Evolutionary conservation across 306 rosid genomes (phyloP).

Genomic region (Hippophae tibetana): DNA sequence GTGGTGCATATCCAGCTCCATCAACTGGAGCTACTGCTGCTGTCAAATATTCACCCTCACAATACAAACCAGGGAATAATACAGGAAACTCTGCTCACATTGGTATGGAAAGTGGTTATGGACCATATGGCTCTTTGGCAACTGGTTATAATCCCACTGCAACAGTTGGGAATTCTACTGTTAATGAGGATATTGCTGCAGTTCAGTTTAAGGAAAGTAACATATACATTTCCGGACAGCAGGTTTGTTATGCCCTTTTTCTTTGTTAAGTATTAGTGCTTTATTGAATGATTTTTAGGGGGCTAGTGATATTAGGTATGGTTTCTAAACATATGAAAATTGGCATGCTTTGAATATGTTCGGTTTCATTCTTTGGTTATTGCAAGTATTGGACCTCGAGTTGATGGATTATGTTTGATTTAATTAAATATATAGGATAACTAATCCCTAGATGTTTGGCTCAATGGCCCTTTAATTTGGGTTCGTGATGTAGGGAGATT

Average conservation of each 20-base stretch:
- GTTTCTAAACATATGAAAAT: neutral
- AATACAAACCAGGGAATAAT: constrained; percentile 71
- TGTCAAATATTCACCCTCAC: constrained; percentile 82
- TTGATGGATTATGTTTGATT: too few species aligned
- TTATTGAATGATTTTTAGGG: too few species aligned
- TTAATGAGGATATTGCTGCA: constrained; percentile 68
- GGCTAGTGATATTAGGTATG: neutral
- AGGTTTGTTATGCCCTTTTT: constrained; percentile 43
- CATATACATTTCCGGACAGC: constrained; percentile 75
- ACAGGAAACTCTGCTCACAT: constrained; percentile 64
- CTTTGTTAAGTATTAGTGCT: neutral
- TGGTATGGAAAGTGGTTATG: constrained; percentile 73
- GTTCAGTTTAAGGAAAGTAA: constrained; percentile 85
- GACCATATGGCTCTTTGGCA: constrained; percentile 74
- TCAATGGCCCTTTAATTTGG: too few species aligned
- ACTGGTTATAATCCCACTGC: constrained; percentile 69
- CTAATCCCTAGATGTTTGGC: too few species aligned
- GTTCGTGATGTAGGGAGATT: too few species aligned
- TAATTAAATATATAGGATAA: too few species aligned
- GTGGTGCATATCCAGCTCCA: constrained; percentile 69
- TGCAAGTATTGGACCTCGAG: too few species aligned
- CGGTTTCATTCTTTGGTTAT: too few species aligned
- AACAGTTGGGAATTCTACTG: constrained; percentile 51
- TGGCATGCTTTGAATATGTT: neutral
- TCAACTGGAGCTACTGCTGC: constrained; percentile 54